Base-by-base conservation (phyloP, 1,139 yeast genomes). In the Nakaseomyces glabratus region DNA sequence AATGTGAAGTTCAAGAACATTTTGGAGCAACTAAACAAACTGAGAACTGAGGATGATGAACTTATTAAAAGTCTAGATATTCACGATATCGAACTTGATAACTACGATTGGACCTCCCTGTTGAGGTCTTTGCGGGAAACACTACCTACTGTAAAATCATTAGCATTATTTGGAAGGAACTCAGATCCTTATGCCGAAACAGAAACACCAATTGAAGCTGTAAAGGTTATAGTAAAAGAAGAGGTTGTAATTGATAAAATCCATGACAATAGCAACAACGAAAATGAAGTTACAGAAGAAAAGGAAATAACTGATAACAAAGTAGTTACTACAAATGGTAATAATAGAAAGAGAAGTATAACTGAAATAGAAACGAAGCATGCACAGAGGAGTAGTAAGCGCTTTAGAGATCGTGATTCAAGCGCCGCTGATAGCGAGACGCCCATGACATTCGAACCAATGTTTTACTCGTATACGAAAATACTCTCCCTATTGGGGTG, bases 161-260 rank as follows among this genome's bases (percentile, higher is more conserved):
- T 52, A 14, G 39, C 41, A n/a, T 39, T 52, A 14, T 35, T 54
- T 18, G 46, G 50, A 2, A 51, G 43, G 31, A 45, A 47, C 16
- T 45, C 51, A 15, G 84, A 78, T 42, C 69, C 71, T 0, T 76
- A 78, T 44, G 49, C 61, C 14, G 60, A 73, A 19, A 61, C 72
- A 0, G 71, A 68, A 24, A 60, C 56, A 6, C 68, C 77, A 0
- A 55, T 73, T 3, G 79, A 73, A 37, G 54, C 59, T 7, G 44
- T 73, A 12, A 42, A 40, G 16, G 45, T 54, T 25, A 20, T 30
- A 3, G 9, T 46, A 10, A 21, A 23, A 11, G 16, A 17, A 13
- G 22, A 22, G 2, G 10, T 18, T 4, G 21, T 16, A 13, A 31
- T 14, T 23, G 9, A 6, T 28, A 10, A 5, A 6, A 19, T 10